These are phyloP conservation scores for Pluteus cervinus DNA, from an alignment of 768 basidiomycete genomes.

Conservation along the genomic window DNA sequence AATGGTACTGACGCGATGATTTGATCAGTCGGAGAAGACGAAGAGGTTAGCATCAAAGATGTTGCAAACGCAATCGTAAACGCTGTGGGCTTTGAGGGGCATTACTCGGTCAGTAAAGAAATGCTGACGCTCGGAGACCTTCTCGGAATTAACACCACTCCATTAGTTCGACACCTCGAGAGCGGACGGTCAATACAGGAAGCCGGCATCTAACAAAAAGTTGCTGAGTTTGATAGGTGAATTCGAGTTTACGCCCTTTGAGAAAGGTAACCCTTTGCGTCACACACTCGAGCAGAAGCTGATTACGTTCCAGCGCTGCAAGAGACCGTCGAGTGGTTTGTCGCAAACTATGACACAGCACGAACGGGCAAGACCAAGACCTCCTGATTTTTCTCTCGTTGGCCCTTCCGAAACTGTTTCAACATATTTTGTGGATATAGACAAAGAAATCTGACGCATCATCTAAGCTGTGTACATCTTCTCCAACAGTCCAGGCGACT, in stretches of 20 bases:
- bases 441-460: no score
- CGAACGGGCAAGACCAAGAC: constrained; percentile 39
- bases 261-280: constrained; percentile 46
- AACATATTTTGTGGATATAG: no score
- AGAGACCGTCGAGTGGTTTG: constrained; percentile 81
- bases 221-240: constrained; percentile 67
- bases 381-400: neutral
- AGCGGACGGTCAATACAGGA: constrained; percentile 93
- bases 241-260: constrained; percentile 91
- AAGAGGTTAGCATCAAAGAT: constrained; percentile 89
- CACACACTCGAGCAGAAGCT: neutral
- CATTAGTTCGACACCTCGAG: constrained; percentile 74
- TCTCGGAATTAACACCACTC: constrained; percentile 2
- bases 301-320: constrained; percentile 52
- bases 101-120: constrained; percentile 60
- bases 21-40: constrained; percentile 78
- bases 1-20: neutral
- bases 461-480: no score
- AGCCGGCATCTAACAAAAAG: constrained; percentile 93
- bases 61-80: constrained; percentile 90
- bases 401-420: no score
- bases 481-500: no score
- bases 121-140: no score
- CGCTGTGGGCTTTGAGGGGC: constrained; percentile 71
- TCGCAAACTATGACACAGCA: constrained; percentile 72